Evolutionary conservation across 73 alveolate genomes (phyloP).

Genomic region (Strombidium stylifer): DNA sequence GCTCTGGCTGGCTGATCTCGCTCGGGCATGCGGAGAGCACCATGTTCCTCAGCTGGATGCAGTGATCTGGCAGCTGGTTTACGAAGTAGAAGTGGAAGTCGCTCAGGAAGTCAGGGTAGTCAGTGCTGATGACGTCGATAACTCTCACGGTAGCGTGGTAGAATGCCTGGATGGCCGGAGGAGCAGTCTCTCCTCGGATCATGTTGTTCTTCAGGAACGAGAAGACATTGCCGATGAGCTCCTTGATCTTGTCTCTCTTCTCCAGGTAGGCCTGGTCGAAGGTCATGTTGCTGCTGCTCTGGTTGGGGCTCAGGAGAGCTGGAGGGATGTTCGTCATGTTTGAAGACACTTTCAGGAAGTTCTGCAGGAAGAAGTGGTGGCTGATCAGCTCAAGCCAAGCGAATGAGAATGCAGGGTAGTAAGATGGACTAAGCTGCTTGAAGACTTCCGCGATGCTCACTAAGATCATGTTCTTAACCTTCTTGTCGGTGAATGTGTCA

Average conservation of each 20-base stretch:
- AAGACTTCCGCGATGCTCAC: conserved; percentile 82
- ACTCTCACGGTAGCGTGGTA: conserved; percentile 75
- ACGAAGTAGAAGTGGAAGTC: conserved; percentile 91
- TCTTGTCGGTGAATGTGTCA: conserved; percentile 27
- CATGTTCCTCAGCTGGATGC: conserved; percentile 82
- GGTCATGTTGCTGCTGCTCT: too few species aligned
- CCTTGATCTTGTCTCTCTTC: conserved; percentile 62
- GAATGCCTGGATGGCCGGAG: conserved; percentile 56
- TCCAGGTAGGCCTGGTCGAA: neutral
- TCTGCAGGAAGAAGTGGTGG: conserved; percentile 84
- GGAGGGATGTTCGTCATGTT: neutral
- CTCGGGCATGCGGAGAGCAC: conserved; percentile 91
- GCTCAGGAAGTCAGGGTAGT: conserved; percentile 93
- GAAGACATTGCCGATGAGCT: conserved; percentile 65
- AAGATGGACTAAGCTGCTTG: conserved; percentile 79
- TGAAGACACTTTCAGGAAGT: conserved; percentile 22
- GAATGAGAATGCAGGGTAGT: conserved; percentile 94
- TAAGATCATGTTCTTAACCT: conserved; percentile 10
- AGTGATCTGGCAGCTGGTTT: conserved; percentile 71
- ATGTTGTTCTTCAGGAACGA: conserved; percentile 65
- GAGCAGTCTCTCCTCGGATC: conserved; percentile 23
- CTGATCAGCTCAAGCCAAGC: conserved; percentile 97
- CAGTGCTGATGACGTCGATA: conserved; percentile 72
- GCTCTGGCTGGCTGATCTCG: conserved; percentile 78
- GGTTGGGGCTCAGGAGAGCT: neutral